A percentile compares a stretch with the other conserved stretches of the same genome.
phyloP scores from a whole-genome alignment of 768 basidiomycete genomes.

The Cystobasidium tubakii region DNA sequence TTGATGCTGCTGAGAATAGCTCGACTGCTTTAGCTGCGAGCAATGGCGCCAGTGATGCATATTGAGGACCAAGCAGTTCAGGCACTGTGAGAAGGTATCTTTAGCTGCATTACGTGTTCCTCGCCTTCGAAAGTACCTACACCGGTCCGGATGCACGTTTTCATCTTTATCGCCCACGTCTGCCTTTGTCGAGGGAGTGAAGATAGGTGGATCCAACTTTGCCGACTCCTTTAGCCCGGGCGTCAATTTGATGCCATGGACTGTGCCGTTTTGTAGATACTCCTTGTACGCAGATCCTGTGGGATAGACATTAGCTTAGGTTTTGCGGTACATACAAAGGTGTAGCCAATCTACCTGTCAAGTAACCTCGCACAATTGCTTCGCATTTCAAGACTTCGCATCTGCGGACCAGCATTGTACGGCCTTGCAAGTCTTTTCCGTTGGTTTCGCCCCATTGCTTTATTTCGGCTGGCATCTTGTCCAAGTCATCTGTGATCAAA shows the following conservation, averaged over 20 bases:
- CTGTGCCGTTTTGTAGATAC: slow-evolving; percentile 77
- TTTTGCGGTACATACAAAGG: neutral
- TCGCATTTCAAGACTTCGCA: slow-evolving; percentile 85
- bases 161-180: slow-evolving; percentile 91
- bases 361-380: slow-evolving; percentile 90
- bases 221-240: slow-evolving; percentile 75
- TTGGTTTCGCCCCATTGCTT: slow-evolving; percentile 63
- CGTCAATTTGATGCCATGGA: slow-evolving; percentile 76
- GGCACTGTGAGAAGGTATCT: slow-evolving; percentile 53
- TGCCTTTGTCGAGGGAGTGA: slow-evolving; percentile 96
- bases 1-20: slow-evolving; percentile 60
- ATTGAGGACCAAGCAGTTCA: slow-evolving; percentile 60
- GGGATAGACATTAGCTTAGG: neutral
- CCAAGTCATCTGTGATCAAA: slow-evolving; percentile 68
- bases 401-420: slow-evolving; percentile 84
- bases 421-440: slow-evolving; percentile 58
- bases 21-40: slow-evolving; percentile 43
- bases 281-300: slow-evolving; percentile 92
- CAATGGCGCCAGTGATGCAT: slow-evolving; percentile 41
- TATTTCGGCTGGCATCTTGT: slow-evolving; percentile 76
- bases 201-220: slow-evolving; percentile 71
- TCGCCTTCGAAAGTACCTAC: slow-evolving; percentile 50
- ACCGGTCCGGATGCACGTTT: slow-evolving; percentile 80
- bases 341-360: slow-evolving; percentile 64
- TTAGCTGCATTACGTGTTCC: neutral